Evolutionary conservation across 305 asterid genomes (phyloP).

Genomic region (Fraxinus sp.): DNA sequence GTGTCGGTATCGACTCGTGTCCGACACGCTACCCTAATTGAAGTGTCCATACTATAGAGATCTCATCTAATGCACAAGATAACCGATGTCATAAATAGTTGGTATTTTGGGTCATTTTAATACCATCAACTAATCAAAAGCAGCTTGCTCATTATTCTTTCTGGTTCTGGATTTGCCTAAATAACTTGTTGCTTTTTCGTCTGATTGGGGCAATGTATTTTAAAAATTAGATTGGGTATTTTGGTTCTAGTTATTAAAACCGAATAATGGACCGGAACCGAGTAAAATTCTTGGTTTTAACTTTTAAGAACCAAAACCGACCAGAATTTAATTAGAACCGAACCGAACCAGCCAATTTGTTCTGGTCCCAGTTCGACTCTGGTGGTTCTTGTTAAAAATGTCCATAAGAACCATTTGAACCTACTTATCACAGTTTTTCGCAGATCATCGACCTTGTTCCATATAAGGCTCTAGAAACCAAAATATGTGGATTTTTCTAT

Average conservation of each 20-base stretch:
- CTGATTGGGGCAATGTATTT: background rate
- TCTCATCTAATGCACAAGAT: background rate
- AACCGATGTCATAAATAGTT: background rate
- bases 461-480: background rate
- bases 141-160: background rate
- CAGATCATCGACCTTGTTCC: background rate
- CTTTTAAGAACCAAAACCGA: background rate
- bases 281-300: background rate
- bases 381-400: background rate
- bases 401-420: background rate
- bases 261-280: background rate
- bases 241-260: background rate
- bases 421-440: background rate
- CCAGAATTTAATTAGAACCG: background rate
- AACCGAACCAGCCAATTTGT: background rate
- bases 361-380: background rate
- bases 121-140: background rate
- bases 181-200: background rate
- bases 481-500: background rate
- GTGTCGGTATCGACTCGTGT: too few relatives aligned
- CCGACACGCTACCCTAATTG: too few relatives aligned
- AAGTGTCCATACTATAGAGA: too few relatives aligned
- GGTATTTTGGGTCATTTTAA: background rate
- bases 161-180: background rate
- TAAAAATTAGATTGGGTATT: background rate